These are phyloP conservation scores for Circinella minor DNA, from an alignment of 371 early-diverging fungal genomes.

Conservation along the genomic window DNA sequence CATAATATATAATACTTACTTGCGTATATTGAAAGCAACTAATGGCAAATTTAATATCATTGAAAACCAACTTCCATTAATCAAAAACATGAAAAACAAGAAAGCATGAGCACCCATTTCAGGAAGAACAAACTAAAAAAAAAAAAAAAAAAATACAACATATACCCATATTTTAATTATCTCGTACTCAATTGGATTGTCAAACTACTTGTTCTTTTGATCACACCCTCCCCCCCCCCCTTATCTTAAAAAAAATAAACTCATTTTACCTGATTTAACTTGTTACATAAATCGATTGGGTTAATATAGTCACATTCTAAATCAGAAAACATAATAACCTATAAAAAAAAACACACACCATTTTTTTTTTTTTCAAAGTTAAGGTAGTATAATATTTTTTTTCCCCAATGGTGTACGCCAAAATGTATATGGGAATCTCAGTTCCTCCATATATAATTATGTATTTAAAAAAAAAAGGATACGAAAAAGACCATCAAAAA, in stretches of 20 bases:
- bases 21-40: constrained; percentile 81
- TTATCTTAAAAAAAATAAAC: no score
- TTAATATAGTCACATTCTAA: constrained; percentile 98
- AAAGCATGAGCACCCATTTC: constrained; percentile 87
- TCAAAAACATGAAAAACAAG: constrained; percentile 80
- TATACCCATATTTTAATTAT: neutral
- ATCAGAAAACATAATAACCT: constrained; percentile 94
- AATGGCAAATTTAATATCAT: constrained; percentile 86
- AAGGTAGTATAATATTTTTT: no score
- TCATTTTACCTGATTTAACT: constrained; percentile 84
- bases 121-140: constrained; percentile 87
- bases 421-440: neutral
- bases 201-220: no score
- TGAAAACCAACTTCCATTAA: constrained; percentile 89
- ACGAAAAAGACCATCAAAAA: constrained; percentile 96
- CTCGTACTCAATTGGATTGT: neutral
- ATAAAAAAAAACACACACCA: constrained; percentile 18
- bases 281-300: constrained; percentile 96
- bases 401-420: no score
- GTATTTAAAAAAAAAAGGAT: constrained; percentile 19
- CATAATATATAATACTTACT: constrained; percentile 56
- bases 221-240: no score
- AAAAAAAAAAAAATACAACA: neutral
- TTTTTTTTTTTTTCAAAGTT: neutral
- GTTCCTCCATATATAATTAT: neutral